Conservation (phyloP, 2,329 filamentous ascomycete genomes). For the Aspergillus sp. region DNA sequence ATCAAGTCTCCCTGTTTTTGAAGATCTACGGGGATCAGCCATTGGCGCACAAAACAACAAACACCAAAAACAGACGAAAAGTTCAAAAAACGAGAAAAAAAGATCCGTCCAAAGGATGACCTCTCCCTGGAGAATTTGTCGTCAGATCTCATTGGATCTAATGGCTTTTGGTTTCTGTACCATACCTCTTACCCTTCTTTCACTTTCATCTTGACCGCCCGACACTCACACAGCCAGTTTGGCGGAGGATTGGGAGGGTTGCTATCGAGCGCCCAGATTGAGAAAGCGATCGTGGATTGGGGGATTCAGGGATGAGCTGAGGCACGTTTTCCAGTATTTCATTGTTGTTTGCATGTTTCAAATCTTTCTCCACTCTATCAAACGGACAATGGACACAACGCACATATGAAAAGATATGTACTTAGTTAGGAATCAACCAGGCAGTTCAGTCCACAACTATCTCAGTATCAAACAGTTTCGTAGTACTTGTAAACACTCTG, state of each 20-base stretch:
- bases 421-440: neutral
- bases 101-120: neutral
- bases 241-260: neutral
- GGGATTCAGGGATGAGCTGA: neutral
- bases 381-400: neutral
- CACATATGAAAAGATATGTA: neutral
- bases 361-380: neutral
- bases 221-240: neutral
- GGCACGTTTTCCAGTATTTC: neutral
- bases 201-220: neutral
- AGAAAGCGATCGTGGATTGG: neutral
- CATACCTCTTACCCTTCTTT: neutral
- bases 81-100: neutral
- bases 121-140: neutral
- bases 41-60: neutral
- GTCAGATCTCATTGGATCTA: neutral
- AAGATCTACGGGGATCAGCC: neutral
- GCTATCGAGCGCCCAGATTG: neutral
- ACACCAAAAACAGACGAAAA: neutral
- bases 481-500: neutral
- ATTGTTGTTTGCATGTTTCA: neutral
- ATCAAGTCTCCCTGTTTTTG: neutral
- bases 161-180: neutral
- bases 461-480: neutral
- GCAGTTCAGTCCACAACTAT: neutral